phyloP scores from a whole-genome alignment of 257 asterid genomes.

The Buddleja alternifolia region DNA sequence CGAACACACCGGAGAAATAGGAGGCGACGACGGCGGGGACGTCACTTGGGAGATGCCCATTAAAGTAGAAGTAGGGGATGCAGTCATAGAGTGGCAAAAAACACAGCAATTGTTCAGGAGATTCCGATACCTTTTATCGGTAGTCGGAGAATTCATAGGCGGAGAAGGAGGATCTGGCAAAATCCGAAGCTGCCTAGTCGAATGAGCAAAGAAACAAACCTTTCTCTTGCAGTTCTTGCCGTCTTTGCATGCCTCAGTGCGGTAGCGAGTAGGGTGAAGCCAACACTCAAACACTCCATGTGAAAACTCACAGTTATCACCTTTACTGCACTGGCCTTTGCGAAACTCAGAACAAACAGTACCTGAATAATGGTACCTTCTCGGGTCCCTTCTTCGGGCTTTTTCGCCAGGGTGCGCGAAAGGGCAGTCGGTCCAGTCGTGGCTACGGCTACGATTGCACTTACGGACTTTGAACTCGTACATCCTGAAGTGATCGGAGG shows the following conservation, averaged over 20 bases:
- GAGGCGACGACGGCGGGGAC: conserved; percentile 68
- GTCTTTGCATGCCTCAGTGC: conserved; percentile 96
- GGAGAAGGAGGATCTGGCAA: conserved; percentile 46
- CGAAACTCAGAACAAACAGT: conserved; percentile 84
- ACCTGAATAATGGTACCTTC: conserved; percentile 75
- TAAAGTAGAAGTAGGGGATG: conserved; percentile 76
- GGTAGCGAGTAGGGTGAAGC: conserved; percentile 88
- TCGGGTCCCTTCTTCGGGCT: conserved; percentile 91
- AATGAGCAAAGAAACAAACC: conserved; percentile 91
- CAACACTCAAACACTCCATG: conserved; percentile 98
- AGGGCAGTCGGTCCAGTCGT: conserved; percentile 99
- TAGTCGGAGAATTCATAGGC: conserved; percentile 33
- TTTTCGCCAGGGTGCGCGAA: conserved; percentile 97
- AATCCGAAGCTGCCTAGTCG: conserved; percentile 81
- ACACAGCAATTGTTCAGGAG: conserved; percentile 56
- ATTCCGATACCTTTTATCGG: conserved; percentile 32
- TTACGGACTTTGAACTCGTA: conserved; percentile 89
- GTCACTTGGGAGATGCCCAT: conserved; percentile 53
- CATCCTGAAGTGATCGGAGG: conserved; percentile 85
- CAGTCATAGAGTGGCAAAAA: conserved; percentile 54
- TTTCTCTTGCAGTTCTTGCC: conserved; percentile 90
- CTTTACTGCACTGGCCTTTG: conserved; percentile 69
- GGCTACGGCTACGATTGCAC: conserved; percentile 92
- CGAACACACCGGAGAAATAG: conserved; percentile 51
- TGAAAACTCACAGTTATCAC: conserved; percentile 78